Evolutionary conservation across 352 stramenopile genomes (phyloP).

Genomic region (Globisporangium acanthophoron): DNA sequence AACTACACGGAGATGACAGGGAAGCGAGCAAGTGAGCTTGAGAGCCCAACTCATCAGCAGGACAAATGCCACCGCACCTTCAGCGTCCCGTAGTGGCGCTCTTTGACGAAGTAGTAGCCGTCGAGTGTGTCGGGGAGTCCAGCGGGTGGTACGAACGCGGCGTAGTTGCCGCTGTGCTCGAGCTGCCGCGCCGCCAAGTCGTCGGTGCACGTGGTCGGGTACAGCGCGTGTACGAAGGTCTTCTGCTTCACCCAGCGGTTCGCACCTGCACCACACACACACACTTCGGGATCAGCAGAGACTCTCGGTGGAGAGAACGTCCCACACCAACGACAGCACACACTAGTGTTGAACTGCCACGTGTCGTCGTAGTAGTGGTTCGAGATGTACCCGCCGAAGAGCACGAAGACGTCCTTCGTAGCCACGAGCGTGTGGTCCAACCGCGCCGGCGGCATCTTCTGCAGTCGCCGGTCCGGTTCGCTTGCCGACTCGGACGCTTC

Average conservation of each 20-base stretch:
- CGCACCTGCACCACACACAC: conserved; percentile 21
- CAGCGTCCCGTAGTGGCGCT: conserved; percentile 67
- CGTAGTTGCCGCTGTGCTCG: conserved; percentile 74
- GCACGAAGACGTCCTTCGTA: conserved; percentile 74
- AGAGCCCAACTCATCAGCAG: background rate
- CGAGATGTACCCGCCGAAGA: conserved; percentile 91
- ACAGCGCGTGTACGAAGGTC: conserved; percentile 88
- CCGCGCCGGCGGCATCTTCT: conserved; percentile 48
- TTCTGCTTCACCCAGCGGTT: conserved; percentile 89
- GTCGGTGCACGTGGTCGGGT: conserved; percentile 88
- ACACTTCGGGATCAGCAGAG: background rate
- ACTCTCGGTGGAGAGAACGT: background rate
- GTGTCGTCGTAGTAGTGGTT: conserved; percentile 95
- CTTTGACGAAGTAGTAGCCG: conserved; percentile 65
- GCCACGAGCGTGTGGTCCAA: conserved; percentile 84
- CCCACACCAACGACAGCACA: conserved; percentile 4
- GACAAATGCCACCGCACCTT: conserved; percentile 23
- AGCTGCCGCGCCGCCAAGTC: conserved; percentile 62
- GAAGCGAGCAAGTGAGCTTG: background rate
- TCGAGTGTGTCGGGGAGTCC: conserved; percentile 27
- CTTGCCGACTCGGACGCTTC: conserved; percentile 9
- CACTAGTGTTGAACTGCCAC: conserved; percentile 95
- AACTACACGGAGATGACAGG: conserved; percentile 30
- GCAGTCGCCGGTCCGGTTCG: conserved; percentile 3
- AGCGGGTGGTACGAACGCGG: conserved; percentile 29